Evolutionary conservation across 192 early-diverging fungal species (phyloP).

Genomic region (Gonapodya sp.): DNA sequence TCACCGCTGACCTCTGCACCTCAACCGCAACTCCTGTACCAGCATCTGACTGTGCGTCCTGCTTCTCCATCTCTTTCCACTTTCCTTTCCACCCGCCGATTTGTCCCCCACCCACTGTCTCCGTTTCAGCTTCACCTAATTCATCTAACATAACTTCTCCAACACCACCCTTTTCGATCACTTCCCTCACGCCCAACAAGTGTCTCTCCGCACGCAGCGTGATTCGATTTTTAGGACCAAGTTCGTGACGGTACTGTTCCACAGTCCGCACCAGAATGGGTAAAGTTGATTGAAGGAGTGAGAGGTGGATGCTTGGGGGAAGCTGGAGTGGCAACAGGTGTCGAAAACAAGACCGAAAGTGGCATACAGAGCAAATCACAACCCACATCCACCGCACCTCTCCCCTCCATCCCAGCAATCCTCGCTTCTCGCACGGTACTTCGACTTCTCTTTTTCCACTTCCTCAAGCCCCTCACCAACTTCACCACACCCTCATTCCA

Average conservation of each 20-base stretch:
- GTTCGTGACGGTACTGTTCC: neutral
- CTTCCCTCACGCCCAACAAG: neutral
- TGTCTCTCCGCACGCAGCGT: neutral
- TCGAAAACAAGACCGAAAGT: neutral
- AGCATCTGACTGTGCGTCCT: neutral
- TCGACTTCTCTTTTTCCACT: neutral
- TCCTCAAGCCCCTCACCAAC: neutral
- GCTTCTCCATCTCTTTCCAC: neutral
- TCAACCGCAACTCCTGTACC: neutral
- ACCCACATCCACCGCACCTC: neutral
- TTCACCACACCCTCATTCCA: neutral
- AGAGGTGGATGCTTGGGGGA: neutral
- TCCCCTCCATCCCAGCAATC: neutral
- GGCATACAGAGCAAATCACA: neutral
- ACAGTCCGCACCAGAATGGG: neutral
- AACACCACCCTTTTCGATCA: neutral
- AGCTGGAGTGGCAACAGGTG: neutral
- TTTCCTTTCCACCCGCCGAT: neutral
- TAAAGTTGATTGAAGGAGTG: neutral
- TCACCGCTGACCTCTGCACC: neutral
- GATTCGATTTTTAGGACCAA: neutral
- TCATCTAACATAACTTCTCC: neutral
- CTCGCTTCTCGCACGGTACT: neutral
- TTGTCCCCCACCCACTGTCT: neutral
- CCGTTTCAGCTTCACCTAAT: neutral